phyloP scores from a whole-genome alignment of 2,329 filamentous ascomycete species.

The Fusarium mexicanum region DNA sequence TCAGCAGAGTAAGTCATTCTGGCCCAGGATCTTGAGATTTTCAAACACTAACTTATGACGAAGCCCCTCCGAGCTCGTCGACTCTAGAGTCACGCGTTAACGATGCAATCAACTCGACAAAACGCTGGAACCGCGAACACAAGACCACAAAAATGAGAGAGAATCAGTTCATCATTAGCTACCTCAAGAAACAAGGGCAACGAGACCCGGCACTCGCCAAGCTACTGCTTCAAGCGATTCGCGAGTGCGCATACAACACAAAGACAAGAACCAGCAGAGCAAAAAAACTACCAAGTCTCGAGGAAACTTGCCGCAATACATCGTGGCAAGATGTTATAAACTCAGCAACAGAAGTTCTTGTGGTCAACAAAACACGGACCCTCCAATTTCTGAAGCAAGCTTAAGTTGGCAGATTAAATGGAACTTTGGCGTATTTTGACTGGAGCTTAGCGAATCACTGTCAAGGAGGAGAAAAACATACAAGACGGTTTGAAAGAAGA shows the following conservation, averaged over 20 bases:
- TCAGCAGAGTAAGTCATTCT: slow-evolving; percentile 13
- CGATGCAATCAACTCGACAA: slow-evolving; percentile 50
- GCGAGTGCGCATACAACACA: slow-evolving; percentile 35
- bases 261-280: background rate
- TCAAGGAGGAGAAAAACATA: background rate
- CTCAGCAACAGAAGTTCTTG: slow-evolving; percentile 45
- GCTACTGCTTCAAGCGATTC: slow-evolving; percentile 47
- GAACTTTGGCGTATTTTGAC: background rate
- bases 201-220: slow-evolving; percentile 49
- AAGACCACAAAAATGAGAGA: slow-evolving; percentile 48
- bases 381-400: slow-evolving; percentile 32
- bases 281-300: slow-evolving; percentile 41
- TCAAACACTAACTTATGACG: background rate
- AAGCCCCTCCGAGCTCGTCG: background rate
- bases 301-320: slow-evolving; percentile 47
- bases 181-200: slow-evolving; percentile 50
- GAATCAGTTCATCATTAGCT: slow-evolving; percentile 44
- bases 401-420: background rate
- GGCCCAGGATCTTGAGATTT: background rate
- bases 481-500: background rate
- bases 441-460: background rate
- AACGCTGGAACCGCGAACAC: slow-evolving; percentile 52
- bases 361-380: slow-evolving; percentile 38
- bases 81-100: slow-evolving; percentile 43
- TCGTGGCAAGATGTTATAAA: slow-evolving; percentile 49